phyloP scores from a whole-genome alignment of 257 asterid genomes.

The Gardenia jasminoides region DNA sequence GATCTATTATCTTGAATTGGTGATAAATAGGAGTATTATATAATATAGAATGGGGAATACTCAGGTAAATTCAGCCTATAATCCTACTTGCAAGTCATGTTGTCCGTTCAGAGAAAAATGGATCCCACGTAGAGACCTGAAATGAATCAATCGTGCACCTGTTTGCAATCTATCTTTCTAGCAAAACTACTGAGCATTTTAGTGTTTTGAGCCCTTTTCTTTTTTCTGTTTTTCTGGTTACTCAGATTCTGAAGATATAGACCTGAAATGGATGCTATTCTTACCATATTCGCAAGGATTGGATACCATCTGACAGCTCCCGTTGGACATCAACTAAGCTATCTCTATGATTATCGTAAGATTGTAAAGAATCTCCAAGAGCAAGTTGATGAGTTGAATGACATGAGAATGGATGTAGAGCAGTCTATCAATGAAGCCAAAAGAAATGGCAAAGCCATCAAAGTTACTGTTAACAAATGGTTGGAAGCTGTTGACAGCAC shows the following conservation, averaged over 20 bases:
- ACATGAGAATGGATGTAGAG: constrained; percentile 1
- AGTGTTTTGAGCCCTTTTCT: neutral
- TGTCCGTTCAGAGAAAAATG: too few relatives aligned
- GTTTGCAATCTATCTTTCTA: too few relatives aligned
- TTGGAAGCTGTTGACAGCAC: neutral
- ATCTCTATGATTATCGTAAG: neutral
- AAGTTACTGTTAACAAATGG: neutral
- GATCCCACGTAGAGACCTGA: too few relatives aligned
- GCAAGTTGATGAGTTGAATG: neutral
- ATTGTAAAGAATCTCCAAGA: neutral
- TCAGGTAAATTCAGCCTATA: too few relatives aligned
- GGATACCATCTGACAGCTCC: constrained; percentile 5
- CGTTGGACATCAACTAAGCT: neutral
- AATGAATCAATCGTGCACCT: too few relatives aligned
- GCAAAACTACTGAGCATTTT: too few relatives aligned
- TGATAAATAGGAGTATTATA: too few relatives aligned
- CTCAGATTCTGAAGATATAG: neutral
- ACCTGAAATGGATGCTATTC: neutral
- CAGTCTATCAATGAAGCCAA: neutral
- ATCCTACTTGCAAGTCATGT: too few relatives aligned
- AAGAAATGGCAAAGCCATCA: neutral
- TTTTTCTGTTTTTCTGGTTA: neutral
- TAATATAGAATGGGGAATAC: too few relatives aligned
- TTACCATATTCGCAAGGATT: neutral
- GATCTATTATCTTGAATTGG: too few relatives aligned